Base-by-base conservation (phyloP, 768 basidiomycete species). In the Kwoniella europaea region DNA sequence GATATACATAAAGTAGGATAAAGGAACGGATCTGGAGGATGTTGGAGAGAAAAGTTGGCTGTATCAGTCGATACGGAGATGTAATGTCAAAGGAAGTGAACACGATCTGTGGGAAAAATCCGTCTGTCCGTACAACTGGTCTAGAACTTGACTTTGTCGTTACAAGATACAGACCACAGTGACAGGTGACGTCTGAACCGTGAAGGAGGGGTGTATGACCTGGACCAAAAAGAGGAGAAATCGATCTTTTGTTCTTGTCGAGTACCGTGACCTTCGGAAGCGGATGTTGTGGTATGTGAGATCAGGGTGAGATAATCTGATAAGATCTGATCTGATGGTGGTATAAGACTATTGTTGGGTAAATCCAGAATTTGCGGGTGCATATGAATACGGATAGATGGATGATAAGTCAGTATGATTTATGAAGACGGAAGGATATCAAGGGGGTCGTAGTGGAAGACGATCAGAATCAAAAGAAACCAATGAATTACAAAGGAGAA, bases 31-130 rank as follows among this genome's bases (percentile, higher is more conserved):
- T 9, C 15, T 61, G 9, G 13, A n/a, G 59, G 15, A 2, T 43
- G 35, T 9, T 35, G 35, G 35, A 35, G 35, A 35, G 35, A 35
- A 4, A 22, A 4, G 55, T 59, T 18, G 10, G 10, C 15, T 27
- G 59, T 61, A 61, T 61, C 59, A 61, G 41, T 61, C 22, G 59
- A 61, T 61, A 44, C 59, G 59, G 59, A 61, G 59, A n/a, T 44
- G 18, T 9, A 15, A 27, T 61, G 9, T 61, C 41, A 61, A 61
- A 61, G 59, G 59, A 18, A 61, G 46, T 50, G 46, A 50, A 10
- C 35, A 41, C 15, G 35, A 43, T 15, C 43, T 1, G 59, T 42
- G 35, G 35, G 59, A 43, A 61, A 42, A 22, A 18, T 61, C 12
- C 46, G 46, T 50, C 12, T 1, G 18, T 61, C 22, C 13, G 46